Evolutionary conservation across 495 filamentous ascomycete genomes (phyloP).

Genomic region (Pseudoneurospora amorphoporcata): DNA sequence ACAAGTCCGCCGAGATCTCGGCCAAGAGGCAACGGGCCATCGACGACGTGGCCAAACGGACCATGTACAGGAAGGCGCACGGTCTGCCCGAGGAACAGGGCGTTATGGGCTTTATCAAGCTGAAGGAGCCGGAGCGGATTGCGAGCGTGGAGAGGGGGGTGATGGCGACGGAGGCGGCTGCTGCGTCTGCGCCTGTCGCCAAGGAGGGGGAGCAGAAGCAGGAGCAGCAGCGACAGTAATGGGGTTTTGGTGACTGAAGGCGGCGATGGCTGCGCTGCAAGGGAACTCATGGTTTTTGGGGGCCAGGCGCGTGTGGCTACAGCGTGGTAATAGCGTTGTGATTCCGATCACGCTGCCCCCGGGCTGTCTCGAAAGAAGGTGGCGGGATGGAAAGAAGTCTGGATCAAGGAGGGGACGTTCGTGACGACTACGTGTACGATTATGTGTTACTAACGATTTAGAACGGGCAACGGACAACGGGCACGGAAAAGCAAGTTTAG

Average conservation of each 20-base stretch:
- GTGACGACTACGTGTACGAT: neutral
- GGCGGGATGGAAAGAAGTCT: neutral
- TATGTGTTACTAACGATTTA: neutral
- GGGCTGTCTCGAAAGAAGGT: neutral
- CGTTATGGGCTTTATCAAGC: conserved; percentile 14
- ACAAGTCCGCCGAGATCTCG: conserved; percentile 48
- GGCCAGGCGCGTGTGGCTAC: neutral
- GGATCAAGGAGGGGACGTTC: neutral
- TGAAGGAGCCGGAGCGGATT: conserved; percentile 1
- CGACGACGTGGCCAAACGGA: conserved; percentile 73
- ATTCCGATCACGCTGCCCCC: neutral
- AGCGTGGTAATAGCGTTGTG: neutral
- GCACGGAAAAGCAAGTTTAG: neutral
- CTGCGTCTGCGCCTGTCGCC: neutral
- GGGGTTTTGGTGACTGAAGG: neutral
- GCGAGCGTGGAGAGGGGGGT: conserved; percentile 5
- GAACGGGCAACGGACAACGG: neutral
- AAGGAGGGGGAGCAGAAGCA: neutral
- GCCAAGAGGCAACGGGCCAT: conserved; percentile 55
- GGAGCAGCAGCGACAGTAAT: neutral
- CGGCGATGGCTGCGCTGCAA: neutral
- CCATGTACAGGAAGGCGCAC: conserved; percentile 71
- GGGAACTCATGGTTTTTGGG: neutral
- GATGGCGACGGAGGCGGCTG: neutral
- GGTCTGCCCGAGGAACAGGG: conserved; percentile 53